phyloP scores from a whole-genome alignment of 176 grass and related monocot genomes.

The Carex scoparia region DNA sequence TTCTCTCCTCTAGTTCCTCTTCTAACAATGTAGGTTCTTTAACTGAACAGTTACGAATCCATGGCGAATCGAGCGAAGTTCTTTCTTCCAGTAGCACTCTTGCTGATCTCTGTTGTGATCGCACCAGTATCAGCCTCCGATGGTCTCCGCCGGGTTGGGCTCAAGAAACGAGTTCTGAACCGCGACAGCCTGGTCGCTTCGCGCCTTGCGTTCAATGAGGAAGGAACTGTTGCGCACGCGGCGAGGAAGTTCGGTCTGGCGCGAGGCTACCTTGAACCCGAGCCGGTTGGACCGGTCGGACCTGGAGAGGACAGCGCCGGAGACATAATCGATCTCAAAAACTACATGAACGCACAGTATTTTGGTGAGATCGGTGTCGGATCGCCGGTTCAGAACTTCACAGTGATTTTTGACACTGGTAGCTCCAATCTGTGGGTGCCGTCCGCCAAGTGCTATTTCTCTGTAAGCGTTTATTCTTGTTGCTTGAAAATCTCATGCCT shows the following conservation, averaged over 20 bases:
- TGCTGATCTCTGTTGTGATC: slow-evolving; percentile 27
- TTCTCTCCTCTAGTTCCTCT: neutral
- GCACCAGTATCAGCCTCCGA: slow-evolving; percentile 33
- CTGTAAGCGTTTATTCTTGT: slow-evolving; percentile 36
- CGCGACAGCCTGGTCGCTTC: slow-evolving; percentile 38
- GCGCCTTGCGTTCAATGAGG: slow-evolving; percentile 35
- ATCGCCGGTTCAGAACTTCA: slow-evolving; percentile 85
- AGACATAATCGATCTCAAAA: slow-evolving; percentile 80
- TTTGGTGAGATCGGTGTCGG: slow-evolving; percentile 88
- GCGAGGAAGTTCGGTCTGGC: slow-evolving; percentile 18
- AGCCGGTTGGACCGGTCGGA: slow-evolving; percentile 6
- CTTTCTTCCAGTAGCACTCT: slow-evolving; percentile 45
- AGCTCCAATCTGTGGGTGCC: slow-evolving; percentile 99
- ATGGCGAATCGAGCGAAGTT: slow-evolving; percentile 5
- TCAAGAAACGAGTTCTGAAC: slow-evolving; percentile 59
- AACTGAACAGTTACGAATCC: neutral
- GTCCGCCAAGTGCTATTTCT: slow-evolving; percentile 92
- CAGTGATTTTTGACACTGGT: slow-evolving; percentile 94
- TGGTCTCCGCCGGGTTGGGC: slow-evolving; percentile 50
- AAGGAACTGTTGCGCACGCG: neutral
- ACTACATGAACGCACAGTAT: slow-evolving; percentile 99
- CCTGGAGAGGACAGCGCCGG: slow-evolving; percentile 15
- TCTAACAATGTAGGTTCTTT: slow-evolving; percentile 12
- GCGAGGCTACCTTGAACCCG: slow-evolving; percentile 19
- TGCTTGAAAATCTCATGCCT: neutral